Conservation (phyloP, 805 yeast genomes). For the Wickerhamiella dianesei region DNA sequence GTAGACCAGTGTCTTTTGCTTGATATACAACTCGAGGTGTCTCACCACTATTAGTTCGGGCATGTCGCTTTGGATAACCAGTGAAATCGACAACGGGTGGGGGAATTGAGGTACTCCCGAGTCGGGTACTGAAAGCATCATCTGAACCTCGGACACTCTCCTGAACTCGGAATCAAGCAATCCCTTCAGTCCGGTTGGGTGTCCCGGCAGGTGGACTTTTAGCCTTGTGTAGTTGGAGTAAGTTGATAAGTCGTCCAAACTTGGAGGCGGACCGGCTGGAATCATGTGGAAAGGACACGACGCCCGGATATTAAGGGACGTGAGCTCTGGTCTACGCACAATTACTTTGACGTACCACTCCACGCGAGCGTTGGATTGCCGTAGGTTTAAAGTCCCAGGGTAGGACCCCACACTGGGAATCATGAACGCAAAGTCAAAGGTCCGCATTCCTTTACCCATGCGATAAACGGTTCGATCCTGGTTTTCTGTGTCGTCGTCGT, state of each 20-base stretch:
- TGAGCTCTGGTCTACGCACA: conserved; percentile 11
- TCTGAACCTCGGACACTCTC: conserved; percentile 2
- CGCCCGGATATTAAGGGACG: conserved; percentile 5
- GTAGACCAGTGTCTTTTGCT: conserved; percentile 11
- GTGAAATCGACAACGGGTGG: not conserved
- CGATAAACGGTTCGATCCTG: conserved; percentile 7
- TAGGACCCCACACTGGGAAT: conserved; percentile 9
- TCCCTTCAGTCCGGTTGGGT: conserved; percentile 5
- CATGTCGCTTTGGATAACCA: conserved; percentile 6
- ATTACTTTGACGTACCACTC: conserved; percentile 15
- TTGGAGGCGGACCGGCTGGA: conserved; percentile 4
- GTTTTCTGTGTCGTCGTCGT: not conserved
- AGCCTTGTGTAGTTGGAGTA: not conserved
- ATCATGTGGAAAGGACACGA: conserved; percentile 8
- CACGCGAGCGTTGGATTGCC: conserved; percentile 9
- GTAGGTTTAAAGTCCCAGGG: conserved; percentile 11
- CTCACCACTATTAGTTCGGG: conserved; percentile 7
- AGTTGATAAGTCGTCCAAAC: not conserved
- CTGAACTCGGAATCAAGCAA: conserved; percentile 7
- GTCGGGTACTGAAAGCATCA: conserved; percentile 8
- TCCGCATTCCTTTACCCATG: conserved; percentile 9
- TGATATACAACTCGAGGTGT: conserved; percentile 5
- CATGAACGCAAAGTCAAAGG: conserved; percentile 12
- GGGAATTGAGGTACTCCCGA: conserved; percentile 13
- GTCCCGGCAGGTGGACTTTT: not conserved